Conservation (phyloP, 2,329 filamentous ascomycete species). For the Leptographium lundbergii region DNA sequence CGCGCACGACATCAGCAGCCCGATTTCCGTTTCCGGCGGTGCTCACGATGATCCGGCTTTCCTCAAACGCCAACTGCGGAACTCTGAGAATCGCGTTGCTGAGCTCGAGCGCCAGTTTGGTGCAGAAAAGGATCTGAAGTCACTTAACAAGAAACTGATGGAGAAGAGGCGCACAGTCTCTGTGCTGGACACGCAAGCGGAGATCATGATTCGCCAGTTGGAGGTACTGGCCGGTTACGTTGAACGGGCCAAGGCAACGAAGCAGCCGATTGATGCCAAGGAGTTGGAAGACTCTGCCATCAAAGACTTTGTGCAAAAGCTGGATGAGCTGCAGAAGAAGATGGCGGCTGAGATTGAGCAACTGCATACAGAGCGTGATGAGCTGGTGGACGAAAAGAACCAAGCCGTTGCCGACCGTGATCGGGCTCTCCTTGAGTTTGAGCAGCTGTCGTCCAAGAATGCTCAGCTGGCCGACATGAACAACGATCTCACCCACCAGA, state of each 20-base stretch:
- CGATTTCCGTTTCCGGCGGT: conserved; percentile 48
- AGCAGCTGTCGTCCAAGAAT: conserved; percentile 89
- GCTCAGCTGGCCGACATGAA: conserved; percentile 89
- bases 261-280: conserved; percentile 65
- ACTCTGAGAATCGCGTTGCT: conserved; percentile 70
- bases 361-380: conserved; percentile 60
- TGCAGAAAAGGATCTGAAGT: conserved; percentile 53
- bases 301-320: conserved; percentile 73
- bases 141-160: conserved; percentile 72
- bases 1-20: conserved; percentile 56
- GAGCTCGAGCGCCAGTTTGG: conserved; percentile 74
- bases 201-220: conserved; percentile 87
- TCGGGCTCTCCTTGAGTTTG: conserved; percentile 87
- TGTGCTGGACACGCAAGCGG: conserved; percentile 82
- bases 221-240: conserved; percentile 83
- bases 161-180: conserved; percentile 96
- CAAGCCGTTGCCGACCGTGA: conserved; percentile 77
- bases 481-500: conserved; percentile 86
- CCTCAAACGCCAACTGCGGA: conserved; percentile 64
- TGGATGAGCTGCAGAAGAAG: conserved; percentile 46
- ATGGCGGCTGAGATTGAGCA: conserved; percentile 47
- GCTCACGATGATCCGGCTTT: conserved; percentile 48
- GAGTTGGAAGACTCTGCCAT: conserved; percentile 83
- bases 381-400: conserved; percentile 73
- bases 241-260: conserved; percentile 71